A percentile compares a stretch with the other conserved stretches of the same genome.
Evolutionary conservation across 1,284 basidiomycete species (phyloP).

Genomic region (Leccinum fuscescens): DNA sequence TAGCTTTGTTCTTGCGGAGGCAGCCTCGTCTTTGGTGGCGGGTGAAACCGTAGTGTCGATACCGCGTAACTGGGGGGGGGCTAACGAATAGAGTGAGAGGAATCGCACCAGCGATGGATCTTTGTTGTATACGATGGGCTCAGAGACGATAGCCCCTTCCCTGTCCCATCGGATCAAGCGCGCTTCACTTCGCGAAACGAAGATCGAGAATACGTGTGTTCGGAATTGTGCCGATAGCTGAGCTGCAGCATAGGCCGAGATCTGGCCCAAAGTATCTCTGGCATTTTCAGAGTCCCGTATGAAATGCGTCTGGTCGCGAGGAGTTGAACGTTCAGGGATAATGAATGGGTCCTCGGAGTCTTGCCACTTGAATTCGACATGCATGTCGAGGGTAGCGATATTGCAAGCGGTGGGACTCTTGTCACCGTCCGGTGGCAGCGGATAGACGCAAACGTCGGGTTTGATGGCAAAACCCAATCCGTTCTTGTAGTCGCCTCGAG

Average conservation of each 20-base stretch:
- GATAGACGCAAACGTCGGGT: background rate
- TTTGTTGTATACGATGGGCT: background rate
- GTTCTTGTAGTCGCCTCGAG: background rate
- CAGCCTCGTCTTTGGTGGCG: background rate
- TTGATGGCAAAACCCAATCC: background rate
- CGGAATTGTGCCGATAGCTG: background rate
- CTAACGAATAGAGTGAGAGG: background rate
- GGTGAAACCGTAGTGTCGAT: constrained; percentile 1
- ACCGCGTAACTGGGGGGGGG: background rate
- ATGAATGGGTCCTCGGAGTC: background rate
- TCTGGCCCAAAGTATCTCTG: background rate
- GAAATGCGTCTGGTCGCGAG: background rate
- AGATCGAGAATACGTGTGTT: background rate
- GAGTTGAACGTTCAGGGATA: background rate
- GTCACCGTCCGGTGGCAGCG: background rate
- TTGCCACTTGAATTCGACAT: background rate
- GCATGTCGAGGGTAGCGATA: background rate
- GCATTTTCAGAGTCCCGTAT: background rate
- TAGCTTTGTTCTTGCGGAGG: background rate
- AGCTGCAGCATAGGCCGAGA: background rate
- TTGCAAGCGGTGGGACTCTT: background rate
- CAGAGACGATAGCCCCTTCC: background rate
- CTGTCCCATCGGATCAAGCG: background rate
- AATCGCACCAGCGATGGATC: background rate
- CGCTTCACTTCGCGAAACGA: background rate